Evolutionary conservation across 306 rosid genomes (phyloP).

Genomic region (Castanea crenata): DNA sequence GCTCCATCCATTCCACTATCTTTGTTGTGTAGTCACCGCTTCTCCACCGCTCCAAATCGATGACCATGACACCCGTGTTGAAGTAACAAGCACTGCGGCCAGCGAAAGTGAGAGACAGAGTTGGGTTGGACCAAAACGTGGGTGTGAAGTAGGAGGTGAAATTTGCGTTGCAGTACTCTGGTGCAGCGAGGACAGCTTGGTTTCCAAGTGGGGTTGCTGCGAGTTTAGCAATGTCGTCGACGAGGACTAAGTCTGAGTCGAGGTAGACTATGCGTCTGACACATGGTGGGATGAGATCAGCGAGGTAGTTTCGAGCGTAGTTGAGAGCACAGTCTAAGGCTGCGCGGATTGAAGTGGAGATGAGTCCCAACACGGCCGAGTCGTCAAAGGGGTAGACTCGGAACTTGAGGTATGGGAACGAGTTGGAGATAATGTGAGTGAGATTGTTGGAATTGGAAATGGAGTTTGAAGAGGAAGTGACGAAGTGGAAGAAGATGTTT

Average conservation of each 20-base stretch:
- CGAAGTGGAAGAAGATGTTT: conserved; percentile 68
- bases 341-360: conserved; percentile 87
- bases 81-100: conserved; percentile 79
- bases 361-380: conserved; percentile 58
- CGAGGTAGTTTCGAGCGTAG: conserved; percentile 90
- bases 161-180: conserved; percentile 93
- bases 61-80: conserved; percentile 99
- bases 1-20: conserved; percentile 97
- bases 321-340: conserved; percentile 90
- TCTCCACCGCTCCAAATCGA: conserved; percentile 72
- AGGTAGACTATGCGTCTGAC: conserved; percentile 69
- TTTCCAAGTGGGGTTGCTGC: conserved; percentile 50
- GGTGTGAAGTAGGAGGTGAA: conserved; percentile 80
- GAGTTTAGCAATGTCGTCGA: conserved; percentile 85
- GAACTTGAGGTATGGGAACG: conserved; percentile 81
- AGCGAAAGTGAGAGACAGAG: conserved; percentile 65
- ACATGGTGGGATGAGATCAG: conserved; percentile 57
- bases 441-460: conserved; percentile 34
- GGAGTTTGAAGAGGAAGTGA: conserved; percentile 38
- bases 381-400: conserved; percentile 71
- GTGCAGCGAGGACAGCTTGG: conserved; percentile 75
- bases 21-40: conserved; percentile 66
- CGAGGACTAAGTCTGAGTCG: conserved; percentile 86
- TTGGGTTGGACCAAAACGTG: conserved; percentile 82
- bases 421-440: conserved; percentile 32